A percentile compares a stretch with the other conserved stretches of the same genome.
Conservation (phyloP, 108 stramenopile species). For the Nitzschia palea region DNA sequence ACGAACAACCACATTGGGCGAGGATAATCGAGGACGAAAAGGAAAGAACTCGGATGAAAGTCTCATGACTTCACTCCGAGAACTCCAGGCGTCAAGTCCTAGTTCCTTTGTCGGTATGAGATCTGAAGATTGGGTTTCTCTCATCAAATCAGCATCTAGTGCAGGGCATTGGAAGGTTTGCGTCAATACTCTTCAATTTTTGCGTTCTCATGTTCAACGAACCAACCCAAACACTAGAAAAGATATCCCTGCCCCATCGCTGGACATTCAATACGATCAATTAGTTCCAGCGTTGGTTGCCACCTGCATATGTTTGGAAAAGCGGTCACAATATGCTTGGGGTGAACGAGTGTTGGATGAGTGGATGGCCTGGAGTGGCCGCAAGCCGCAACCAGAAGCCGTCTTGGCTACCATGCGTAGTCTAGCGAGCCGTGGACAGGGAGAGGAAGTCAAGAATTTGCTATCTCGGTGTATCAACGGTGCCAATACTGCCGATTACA, state of each 20-base stretch:
- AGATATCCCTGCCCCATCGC: slow-evolving; percentile 25
- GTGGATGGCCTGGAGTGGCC: slow-evolving; percentile 84
- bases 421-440: slow-evolving; percentile 55
- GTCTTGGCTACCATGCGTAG: slow-evolving; percentile 65
- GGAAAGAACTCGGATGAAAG: neutral
- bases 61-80: slow-evolving; percentile 6
- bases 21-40: neutral
- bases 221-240: slow-evolving; percentile 44
- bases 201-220: slow-evolving; percentile 69
- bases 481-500: neutral
- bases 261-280: slow-evolving; percentile 53
- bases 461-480: slow-evolving; percentile 36
- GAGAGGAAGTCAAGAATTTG: slow-evolving; percentile 50
- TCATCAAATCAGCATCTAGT: slow-evolving; percentile 73
- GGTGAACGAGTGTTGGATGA: slow-evolving; percentile 74
- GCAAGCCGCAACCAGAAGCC: slow-evolving; percentile 69
- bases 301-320: slow-evolving; percentile 60
- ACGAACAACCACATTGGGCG: neutral
- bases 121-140: slow-evolving; percentile 74
- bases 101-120: slow-evolving; percentile 49
- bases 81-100: slow-evolving; percentile 5
- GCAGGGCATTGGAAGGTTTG: slow-evolving; percentile 81
- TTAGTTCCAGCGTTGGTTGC: slow-evolving; percentile 63
- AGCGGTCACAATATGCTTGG: slow-evolving; percentile 77
- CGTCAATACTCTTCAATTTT: slow-evolving; percentile 70